Base-by-base conservation (phyloP, 805 yeast genomes). In the Yarrowia deformans region DNA sequence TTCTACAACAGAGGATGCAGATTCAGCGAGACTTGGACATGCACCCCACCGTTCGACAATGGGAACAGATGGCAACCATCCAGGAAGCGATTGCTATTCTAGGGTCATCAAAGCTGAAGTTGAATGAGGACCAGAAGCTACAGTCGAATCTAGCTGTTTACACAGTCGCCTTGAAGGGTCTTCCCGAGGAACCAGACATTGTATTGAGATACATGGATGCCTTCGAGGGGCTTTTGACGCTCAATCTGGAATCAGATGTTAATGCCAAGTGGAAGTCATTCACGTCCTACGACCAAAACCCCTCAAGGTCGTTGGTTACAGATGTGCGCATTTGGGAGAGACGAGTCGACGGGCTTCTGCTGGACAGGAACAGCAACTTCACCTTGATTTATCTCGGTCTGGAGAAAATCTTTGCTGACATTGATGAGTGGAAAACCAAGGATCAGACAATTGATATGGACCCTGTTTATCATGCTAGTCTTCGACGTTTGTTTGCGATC, bases 1-100 rank as follows among this genome's bases (percentile, higher is more conserved):
- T 60, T 10, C 5, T 60, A n/a, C 18, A 43, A 5, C 37, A 60
- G 16, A 23, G 66, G 18, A 60, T n/a, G 8, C 52, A 43, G 13
- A 60, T 60, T 3, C 66, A 60, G 34, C 32, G 66, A 45, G 52
- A 60, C n/a, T 18, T 60, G 42, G 42, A 60, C 35, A 32, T 43
- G 7, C 52, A 43, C 7, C 52, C 66, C 13, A 60, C 66, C 3
- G 52, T 42, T 13, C 18, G 19, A 8, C 40, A 34, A 43, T 60
- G 66, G 66, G 32, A 32, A 1, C 48, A 60, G 12, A 60, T 60
- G 66, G 66, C 66, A 2, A 10, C 50, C 6, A 60, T 45, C 18
- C 66, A 60, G 37, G 66, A 60, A 10, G 42, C 42, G 4, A 45
- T 60, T 34, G 66, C 66, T 34, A 18, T 34, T 14, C 34, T 63